Conservation (phyloP, 441 rosid genomes). For the Corymbia citriodora region DNA sequence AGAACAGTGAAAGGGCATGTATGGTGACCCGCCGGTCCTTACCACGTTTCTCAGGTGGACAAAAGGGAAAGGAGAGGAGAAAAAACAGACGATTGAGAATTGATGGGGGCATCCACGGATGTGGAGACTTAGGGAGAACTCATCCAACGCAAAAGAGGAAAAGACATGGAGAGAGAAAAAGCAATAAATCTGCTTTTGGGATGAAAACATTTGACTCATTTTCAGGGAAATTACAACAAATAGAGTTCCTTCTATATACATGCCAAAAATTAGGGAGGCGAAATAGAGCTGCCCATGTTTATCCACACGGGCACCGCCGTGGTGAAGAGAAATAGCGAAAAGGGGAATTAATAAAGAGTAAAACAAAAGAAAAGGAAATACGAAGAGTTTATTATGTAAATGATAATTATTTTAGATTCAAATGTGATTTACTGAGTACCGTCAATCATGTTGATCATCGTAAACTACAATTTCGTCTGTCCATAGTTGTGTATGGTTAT, state of each 20-base stretch:
- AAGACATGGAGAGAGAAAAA: not conserved
- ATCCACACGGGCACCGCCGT: not conserved
- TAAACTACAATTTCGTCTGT: not conserved
- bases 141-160: not conserved
- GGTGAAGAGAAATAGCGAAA: not conserved
- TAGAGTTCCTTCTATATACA: not conserved
- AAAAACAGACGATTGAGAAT: not conserved
- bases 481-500: not conserved
- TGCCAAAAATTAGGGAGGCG: not conserved
- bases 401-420: not conserved
- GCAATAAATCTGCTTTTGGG: not conserved
- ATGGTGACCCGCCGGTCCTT: not conserved
- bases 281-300: not conserved
- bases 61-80: not conserved
- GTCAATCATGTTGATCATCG: not conserved
- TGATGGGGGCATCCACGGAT: not conserved
- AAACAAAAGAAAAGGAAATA: not conserved
- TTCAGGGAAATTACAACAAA: not conserved
- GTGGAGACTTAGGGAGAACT: not conserved
- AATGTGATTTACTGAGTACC: not conserved
- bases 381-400: not conserved
- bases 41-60: not conserved
- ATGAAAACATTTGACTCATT: not conserved
- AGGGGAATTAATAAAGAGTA: not conserved
- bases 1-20: not conserved